Evolutionary conservation across 441 rosid species (phyloP).

Genomic region (Syzygium malaccense): DNA sequence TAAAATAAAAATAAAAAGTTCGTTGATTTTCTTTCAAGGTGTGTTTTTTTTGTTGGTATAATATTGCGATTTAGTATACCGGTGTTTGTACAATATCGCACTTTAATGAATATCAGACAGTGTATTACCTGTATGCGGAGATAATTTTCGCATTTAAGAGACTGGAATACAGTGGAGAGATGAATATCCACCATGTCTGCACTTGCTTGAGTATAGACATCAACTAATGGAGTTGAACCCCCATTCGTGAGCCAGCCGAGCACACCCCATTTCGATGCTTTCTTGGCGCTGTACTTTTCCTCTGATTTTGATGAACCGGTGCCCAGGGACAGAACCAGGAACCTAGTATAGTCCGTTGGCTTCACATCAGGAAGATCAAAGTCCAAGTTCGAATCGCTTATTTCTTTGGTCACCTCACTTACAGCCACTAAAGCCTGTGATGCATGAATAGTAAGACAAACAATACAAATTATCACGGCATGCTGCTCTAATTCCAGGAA

Average conservation of each 20-base stretch:
- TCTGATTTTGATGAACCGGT: background rate
- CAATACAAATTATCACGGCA: background rate
- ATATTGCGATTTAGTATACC: background rate
- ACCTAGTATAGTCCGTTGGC: background rate
- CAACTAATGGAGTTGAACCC: background rate
- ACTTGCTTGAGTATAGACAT: background rate
- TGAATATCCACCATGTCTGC: background rate
- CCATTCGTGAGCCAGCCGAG: background rate
- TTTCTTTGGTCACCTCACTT: background rate
- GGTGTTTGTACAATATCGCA: background rate
- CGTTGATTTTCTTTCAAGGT: background rate
- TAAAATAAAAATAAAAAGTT: background rate
- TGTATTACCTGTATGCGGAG: background rate
- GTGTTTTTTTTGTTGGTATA: background rate
- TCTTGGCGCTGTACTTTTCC: background rate
- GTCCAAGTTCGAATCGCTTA: background rate
- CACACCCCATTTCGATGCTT: background rate
- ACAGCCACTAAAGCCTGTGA: background rate
- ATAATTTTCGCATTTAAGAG: background rate
- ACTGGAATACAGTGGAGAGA: background rate
- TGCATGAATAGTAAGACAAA: background rate
- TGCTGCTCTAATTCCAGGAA: background rate
- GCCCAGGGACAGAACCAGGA: background rate
- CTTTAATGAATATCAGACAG: background rate
- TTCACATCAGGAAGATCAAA: background rate